Base-by-base conservation (phyloP, 768 basidiomycete genomes). In the Punctularia strigosozonata region DNA sequence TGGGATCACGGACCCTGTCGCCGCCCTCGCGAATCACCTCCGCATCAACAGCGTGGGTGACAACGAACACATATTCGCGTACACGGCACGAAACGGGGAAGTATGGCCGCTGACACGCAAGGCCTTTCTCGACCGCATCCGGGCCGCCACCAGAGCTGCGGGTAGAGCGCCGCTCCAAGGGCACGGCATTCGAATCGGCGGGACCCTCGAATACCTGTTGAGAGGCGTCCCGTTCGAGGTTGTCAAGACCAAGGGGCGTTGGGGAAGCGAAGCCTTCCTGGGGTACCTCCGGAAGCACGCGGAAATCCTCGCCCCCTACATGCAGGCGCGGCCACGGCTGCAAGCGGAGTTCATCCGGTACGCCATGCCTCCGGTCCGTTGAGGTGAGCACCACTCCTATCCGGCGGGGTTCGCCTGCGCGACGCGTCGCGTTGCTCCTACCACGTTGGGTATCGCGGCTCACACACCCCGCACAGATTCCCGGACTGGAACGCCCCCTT, bases 1-100 rank as follows among this genome's bases (percentile, higher is more conserved):
- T n/a, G n/a, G n/a, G n/a, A 42, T 53, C 62, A 1, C 52, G 0
- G 59, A 65, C 37, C 62, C 61, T 0, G 21, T 36, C 0, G 25
- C 24, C 0, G 49, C 54, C 0, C 38, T 62, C 1, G 18, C 18
- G 1, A 54, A 53, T 31, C 61, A 64, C 30, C 28, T 62, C 20
- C 18, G 3, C 0, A 30, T 65, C 19, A 66, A 66, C 42, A 30
- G 42, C 4, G 56, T 59, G 0, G 42, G 49, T 0, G 35, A 24
- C 0, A 21, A 50, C 3, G 37, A 15, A 4, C 59, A 47, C n/a
- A 52, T 66, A 0, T 66, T 65, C 38, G 25, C 58, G 0, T n/a
- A n/a, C n/a, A n/a, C n/a, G n/a, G n/a, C n/a, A n/a, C n/a, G n/a
- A n/a, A n/a, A n/a, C n/a, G n/a, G n/a, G n/a, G n/a, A n/a, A n/a